Conservation (phyloP, 2,329 filamentous ascomycete species). For the Tolypocladium sp. region DNA sequence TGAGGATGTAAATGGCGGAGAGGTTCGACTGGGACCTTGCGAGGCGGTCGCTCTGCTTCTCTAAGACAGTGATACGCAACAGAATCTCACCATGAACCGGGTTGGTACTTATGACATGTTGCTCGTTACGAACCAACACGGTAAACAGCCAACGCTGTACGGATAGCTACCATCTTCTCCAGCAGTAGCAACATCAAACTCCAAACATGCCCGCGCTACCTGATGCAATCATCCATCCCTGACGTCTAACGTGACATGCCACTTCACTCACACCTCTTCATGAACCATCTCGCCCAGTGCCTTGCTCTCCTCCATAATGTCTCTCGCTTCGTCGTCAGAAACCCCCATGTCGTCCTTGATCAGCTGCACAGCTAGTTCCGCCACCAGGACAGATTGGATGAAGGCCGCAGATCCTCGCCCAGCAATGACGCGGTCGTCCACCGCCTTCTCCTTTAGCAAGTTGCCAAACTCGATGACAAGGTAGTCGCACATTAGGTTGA, state of each 20-base stretch:
- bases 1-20: no score
- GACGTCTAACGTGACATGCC: not conserved
- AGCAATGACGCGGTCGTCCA: slow-evolving; percentile 56
- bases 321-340: slow-evolving; percentile 30
- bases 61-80: no score
- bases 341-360: slow-evolving; percentile 49
- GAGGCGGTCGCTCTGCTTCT: no score
- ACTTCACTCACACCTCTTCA: slow-evolving; percentile 37
- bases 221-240: not conserved
- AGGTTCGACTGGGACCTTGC: no score
- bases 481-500: slow-evolving; percentile 61
- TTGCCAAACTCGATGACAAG: slow-evolving; percentile 52
- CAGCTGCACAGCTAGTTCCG: slow-evolving; percentile 51
- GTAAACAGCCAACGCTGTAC: not conserved
- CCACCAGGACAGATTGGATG: slow-evolving; percentile 67
- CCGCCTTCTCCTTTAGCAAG: slow-evolving; percentile 51
- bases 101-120: no score
- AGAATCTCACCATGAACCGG: no score
- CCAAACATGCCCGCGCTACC: not conserved
- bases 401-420: slow-evolving; percentile 58
- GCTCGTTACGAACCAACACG: not conserved
- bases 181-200: not conserved
- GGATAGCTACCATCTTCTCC: not conserved
- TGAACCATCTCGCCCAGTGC: slow-evolving; percentile 59
- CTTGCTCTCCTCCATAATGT: slow-evolving; percentile 57